These are phyloP conservation scores for Lantana camara DNA, from an alignment of 257 asterid genomes.

Conservation along the genomic window DNA sequence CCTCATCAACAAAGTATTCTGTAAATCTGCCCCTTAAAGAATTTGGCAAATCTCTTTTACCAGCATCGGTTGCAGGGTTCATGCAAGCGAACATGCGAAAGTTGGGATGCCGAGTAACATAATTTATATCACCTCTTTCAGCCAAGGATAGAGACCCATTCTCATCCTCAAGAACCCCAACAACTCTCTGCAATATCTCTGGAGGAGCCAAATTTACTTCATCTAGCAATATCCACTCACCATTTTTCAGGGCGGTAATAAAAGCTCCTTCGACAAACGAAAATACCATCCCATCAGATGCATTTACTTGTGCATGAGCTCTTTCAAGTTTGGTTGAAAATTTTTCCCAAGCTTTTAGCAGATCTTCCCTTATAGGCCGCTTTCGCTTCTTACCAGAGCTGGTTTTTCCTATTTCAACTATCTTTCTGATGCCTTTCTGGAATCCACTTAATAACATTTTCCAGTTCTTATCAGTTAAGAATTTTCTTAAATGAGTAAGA, in stretches of 20 bases:
- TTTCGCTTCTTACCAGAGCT: constrained; percentile 71
- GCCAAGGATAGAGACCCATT: constrained; percentile 87
- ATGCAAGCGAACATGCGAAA: constrained; percentile 96
- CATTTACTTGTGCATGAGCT: constrained; percentile 65
- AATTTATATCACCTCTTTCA: constrained; percentile 89
- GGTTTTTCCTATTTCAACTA: constrained; percentile 50
- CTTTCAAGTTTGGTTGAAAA: constrained; percentile 65
- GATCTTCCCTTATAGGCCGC: constrained; percentile 60
- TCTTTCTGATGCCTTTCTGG: constrained; percentile 48
- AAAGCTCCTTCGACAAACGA: constrained; percentile 98
- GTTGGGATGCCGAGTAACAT: constrained; percentile 60
- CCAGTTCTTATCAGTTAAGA: constrained; percentile 66
- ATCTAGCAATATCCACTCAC: constrained; percentile 97
- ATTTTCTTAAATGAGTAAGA: constrained; percentile 45
- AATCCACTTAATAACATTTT: constrained; percentile 61
- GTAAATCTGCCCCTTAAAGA: constrained; percentile 87
- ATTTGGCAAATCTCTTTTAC: constrained; percentile 82
- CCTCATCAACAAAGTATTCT: constrained; percentile 89
- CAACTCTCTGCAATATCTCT: constrained; percentile 89
- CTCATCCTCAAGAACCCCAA: constrained; percentile 89
- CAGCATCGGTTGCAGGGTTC: constrained; percentile 99
- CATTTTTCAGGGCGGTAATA: constrained; percentile 74
- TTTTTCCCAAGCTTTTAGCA: constrained; percentile 57
- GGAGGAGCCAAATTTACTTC: constrained; percentile 99
- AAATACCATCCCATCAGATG: constrained; percentile 84